Evolutionary conservation across 192 early-diverging fungal species (phyloP).

Genomic region (Phlyctochytrium planicorne): DNA sequence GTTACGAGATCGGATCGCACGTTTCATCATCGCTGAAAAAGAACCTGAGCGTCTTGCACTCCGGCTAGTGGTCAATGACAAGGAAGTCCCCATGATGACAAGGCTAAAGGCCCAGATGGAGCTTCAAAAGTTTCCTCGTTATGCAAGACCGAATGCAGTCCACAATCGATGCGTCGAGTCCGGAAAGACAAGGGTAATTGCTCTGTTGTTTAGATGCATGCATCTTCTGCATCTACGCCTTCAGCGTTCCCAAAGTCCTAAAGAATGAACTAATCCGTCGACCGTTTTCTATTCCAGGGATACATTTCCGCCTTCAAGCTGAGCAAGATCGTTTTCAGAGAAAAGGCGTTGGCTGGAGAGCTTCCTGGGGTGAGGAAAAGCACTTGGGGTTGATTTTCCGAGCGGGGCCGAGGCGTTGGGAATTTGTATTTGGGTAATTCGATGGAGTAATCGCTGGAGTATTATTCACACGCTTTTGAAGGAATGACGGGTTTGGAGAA

Average conservation of each 20-base stretch:
- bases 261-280: no score
- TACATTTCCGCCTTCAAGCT: slow-evolving; percentile 44
- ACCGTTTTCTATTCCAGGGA: slow-evolving; percentile 21
- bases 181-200: slow-evolving; percentile 41
- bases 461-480: no score
- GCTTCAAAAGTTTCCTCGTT: slow-evolving; percentile 46
- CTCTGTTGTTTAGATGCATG: neutral
- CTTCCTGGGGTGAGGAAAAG: slow-evolving; percentile 50
- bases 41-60: slow-evolving; percentile 45
- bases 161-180: slow-evolving; percentile 43
- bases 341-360: slow-evolving; percentile 47
- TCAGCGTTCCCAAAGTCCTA: neutral
- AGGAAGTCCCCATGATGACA: slow-evolving; percentile 24
- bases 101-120: slow-evolving; percentile 46
- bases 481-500: no score
- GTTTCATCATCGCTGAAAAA: slow-evolving; percentile 33
- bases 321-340: slow-evolving; percentile 47
- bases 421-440: no score
- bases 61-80: slow-evolving; percentile 40
- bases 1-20: slow-evolving; percentile 31
- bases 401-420: no score
- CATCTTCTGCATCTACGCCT: neutral
- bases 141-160: slow-evolving; percentile 40
- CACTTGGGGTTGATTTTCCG: slow-evolving; percentile 34
- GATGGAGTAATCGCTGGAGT: no score